These are phyloP conservation scores for Xylaria sp. DNA, from an alignment of 2,329 filamentous ascomycete genomes.

Conservation along the genomic window DNA sequence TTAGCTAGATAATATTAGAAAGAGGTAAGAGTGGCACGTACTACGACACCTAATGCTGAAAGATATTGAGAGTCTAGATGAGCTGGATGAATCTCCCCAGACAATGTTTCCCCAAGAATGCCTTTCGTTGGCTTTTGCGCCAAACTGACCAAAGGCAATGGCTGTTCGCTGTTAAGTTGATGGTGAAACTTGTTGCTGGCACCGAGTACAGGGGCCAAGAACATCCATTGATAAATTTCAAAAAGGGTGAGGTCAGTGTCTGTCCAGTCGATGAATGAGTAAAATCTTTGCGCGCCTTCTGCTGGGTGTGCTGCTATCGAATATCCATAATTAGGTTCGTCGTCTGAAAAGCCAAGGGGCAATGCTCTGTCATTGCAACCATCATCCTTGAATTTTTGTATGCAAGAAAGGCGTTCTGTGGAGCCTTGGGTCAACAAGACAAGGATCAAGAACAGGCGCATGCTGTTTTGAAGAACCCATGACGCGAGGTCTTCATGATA, in stretches of 20 bases:
- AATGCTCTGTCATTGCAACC: constrained; percentile 21
- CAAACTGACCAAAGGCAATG: constrained; percentile 16
- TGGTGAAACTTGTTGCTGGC: constrained; percentile 12
- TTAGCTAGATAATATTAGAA: constrained; percentile 11
- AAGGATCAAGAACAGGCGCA: constrained; percentile 27
- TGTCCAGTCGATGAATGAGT: constrained; percentile 18
- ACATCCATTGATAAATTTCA: constrained; percentile 12
- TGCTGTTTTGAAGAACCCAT: constrained; percentile 29
- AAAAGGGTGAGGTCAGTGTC: constrained; percentile 21
- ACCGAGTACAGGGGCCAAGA: constrained; percentile 26
- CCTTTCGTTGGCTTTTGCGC: not conserved
- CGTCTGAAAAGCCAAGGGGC: constrained; percentile 15
- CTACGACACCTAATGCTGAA: constrained; percentile 7
- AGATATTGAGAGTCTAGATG: constrained; percentile 21
- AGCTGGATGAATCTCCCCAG: constrained; percentile 24
- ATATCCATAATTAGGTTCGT: constrained; percentile 15
- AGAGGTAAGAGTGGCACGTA: constrained; percentile 6
- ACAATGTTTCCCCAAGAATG: constrained; percentile 8
- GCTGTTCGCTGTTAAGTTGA: constrained; percentile 13
- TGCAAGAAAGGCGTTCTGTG: constrained; percentile 15
- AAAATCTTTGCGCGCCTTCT: not conserved
- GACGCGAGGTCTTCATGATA: constrained; percentile 19
- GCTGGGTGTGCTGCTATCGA: not conserved
- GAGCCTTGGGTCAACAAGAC: constrained; percentile 13
- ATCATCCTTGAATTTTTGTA: constrained; percentile 12